phyloP scores from a whole-genome alignment of 2,329 filamentous ascomycete species.

The Penicillium sp. region DNA sequence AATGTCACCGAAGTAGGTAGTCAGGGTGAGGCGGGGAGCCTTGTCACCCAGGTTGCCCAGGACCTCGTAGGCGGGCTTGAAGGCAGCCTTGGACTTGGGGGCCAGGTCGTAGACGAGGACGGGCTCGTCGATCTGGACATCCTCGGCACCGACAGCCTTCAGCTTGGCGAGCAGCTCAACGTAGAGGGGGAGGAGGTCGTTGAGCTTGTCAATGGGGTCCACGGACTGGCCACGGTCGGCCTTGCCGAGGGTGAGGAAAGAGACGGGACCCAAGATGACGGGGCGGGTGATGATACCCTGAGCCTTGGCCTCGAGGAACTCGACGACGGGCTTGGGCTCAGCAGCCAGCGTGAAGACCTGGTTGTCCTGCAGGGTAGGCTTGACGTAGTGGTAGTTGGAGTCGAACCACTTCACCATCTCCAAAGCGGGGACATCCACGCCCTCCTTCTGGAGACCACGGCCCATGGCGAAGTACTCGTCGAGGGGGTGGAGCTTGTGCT shows the following conservation, averaged over 20 bases:
- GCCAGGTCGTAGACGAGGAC: slow-evolving; percentile 93
- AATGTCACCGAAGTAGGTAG: slow-evolving; percentile 99
- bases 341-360: slow-evolving; percentile 89
- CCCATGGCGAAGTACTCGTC: slow-evolving; percentile 99
- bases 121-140: slow-evolving; percentile 98
- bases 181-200: slow-evolving; percentile 93
- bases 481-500: slow-evolving; percentile 81
- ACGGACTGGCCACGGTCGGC: slow-evolving; percentile 93
- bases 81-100: slow-evolving; percentile 88
- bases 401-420: slow-evolving; percentile 69
- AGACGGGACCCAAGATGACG: slow-evolving; percentile 92
- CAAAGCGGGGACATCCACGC: slow-evolving; percentile 84
- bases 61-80: slow-evolving; percentile 97
- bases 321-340: slow-evolving; percentile 88
- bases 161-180: slow-evolving; percentile 89
- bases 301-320: slow-evolving; percentile 98
- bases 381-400: slow-evolving; percentile 99
- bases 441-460: slow-evolving; percentile 85
- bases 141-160: slow-evolving; percentile 93
- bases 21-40: slow-evolving; percentile 84
- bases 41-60: slow-evolving; percentile 70
- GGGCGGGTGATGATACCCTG: slow-evolving; percentile 91
- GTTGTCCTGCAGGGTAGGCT: slow-evolving; percentile 95
- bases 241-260: slow-evolving; percentile 97
- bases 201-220: slow-evolving; percentile 88